phyloP scores from a whole-genome alignment of 1,284 basidiomycete genomes.

The Cryptococcus sp. region DNA sequence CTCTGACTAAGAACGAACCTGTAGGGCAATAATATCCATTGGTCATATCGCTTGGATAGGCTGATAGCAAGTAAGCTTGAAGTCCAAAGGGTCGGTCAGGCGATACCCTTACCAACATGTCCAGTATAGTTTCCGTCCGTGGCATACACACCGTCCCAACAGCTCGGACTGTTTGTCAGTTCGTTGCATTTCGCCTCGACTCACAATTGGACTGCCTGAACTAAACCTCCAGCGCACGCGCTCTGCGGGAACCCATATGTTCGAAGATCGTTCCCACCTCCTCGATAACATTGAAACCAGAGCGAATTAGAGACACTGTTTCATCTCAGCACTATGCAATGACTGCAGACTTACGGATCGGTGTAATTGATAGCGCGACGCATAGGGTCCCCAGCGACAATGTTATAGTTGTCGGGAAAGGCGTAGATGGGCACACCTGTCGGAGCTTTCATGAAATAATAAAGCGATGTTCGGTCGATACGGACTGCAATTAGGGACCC shows the following conservation, averaged over 20 bases:
- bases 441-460: slow-evolving; percentile 32
- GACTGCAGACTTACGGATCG: slow-evolving; percentile 15
- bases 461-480: slow-evolving; percentile 24
- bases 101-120: slow-evolving; percentile 18
- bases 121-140: slow-evolving; percentile 20
- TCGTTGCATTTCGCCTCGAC: background rate
- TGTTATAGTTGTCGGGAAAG: slow-evolving; percentile 32
- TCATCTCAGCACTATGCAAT: background rate
- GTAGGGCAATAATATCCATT: slow-evolving; percentile 26
- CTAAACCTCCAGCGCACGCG: slow-evolving; percentile 18
- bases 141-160: slow-evolving; percentile 31
- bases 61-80: background rate
- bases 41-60: slow-evolving; percentile 23
- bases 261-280: slow-evolving; percentile 15
- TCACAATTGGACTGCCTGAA: slow-evolving; percentile 22
- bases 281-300: slow-evolving; percentile 29
- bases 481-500: slow-evolving; percentile 19
- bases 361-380: slow-evolving; percentile 17
- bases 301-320: slow-evolving; percentile 2
- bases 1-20: slow-evolving; percentile 2
- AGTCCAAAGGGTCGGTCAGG: background rate
- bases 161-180: slow-evolving; percentile 22
- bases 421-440: slow-evolving; percentile 26
- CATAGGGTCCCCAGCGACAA: slow-evolving; percentile 24
- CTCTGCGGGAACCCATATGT: slow-evolving; percentile 24